Evolutionary conservation across 352 stramenopile species (phyloP).

Genomic region (Globisporangium acanthophoron): DNA sequence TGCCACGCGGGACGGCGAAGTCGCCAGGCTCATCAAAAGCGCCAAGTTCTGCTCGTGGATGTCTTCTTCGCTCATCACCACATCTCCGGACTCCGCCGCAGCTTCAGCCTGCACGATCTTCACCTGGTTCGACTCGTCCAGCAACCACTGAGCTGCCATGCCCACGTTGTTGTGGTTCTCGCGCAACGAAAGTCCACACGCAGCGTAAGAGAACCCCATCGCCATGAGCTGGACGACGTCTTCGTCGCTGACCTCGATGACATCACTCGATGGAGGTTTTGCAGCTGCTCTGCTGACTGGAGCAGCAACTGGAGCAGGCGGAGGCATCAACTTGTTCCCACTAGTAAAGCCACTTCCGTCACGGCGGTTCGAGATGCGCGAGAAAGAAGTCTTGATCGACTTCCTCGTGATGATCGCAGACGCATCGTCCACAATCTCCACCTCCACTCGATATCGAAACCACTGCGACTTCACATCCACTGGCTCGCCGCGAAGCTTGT

Average conservation of each 20-base stretch:
- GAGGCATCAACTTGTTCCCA: conserved; percentile 28
- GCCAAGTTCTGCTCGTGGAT: conserved; percentile 60
- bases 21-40: conserved; percentile 62
- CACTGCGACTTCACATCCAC: conserved; percentile 81
- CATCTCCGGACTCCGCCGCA: conserved; percentile 40
- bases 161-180: conserved; percentile 61
- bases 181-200: conserved; percentile 58
- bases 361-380: conserved; percentile 32
- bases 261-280: conserved; percentile 6
- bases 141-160: conserved; percentile 77
- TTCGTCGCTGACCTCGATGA: conserved; percentile 56
- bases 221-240: conserved; percentile 87
- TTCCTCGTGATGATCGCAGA: conserved; percentile 53
- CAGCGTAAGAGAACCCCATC: conserved; percentile 87
- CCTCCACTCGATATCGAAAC: conserved; percentile 83
- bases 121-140: conserved; percentile 73
- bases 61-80: conserved; percentile 54
- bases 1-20: conserved; percentile 40
- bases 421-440: conserved; percentile 43
- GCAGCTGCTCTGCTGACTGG: background rate
- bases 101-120: conserved; percentile 62
- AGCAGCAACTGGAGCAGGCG: conserved; percentile 27
- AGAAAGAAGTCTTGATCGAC: conserved; percentile 65
- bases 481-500: conserved; percentile 92
- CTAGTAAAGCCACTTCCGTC: conserved; percentile 17